Conservation (phyloP, 225 moss, liverwort and hornwort species). For the Rhytidiadelphus loreus region DNA sequence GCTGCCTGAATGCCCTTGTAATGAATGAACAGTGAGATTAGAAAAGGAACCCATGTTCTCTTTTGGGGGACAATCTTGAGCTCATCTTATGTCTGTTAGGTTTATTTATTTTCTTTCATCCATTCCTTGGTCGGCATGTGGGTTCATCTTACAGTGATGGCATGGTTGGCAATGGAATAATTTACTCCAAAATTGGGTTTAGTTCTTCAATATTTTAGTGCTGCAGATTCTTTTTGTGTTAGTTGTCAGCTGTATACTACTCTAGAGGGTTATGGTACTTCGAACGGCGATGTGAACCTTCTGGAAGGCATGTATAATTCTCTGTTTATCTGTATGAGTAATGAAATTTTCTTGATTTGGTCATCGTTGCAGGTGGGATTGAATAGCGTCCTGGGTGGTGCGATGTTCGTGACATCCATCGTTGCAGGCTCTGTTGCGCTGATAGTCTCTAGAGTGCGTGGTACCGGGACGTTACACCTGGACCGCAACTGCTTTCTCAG, state of each 20-base stretch:
- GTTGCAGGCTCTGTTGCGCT: slow-evolving; percentile 88
- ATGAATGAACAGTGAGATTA: background rate
- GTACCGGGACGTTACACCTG: slow-evolving; percentile 30
- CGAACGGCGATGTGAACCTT: background rate
- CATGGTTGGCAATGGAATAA: background rate
- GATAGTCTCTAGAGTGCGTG: slow-evolving; percentile 47
- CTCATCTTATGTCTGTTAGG: background rate
- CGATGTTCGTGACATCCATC: slow-evolving; percentile 78
- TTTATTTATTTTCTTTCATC: background rate
- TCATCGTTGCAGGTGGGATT: slow-evolving; percentile 51
- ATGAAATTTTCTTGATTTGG: background rate
- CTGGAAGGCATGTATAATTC: background rate
- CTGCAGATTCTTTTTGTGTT: background rate
- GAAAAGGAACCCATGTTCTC: too few species aligned
- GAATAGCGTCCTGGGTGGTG: slow-evolving; percentile 85
- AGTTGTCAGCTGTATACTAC: background rate
- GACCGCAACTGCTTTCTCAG: slow-evolving; percentile 78
- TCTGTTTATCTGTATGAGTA: background rate
- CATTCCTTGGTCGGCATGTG: background rate
- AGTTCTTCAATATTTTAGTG: background rate
- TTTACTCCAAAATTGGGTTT: background rate
- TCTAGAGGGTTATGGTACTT: background rate
- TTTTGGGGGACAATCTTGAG: background rate
- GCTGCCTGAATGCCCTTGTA: background rate
- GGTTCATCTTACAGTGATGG: background rate